These are phyloP conservation scores for Artemisia annua DNA, from an alignment of 129 eudicot species.

Conservation along the genomic window DNA sequence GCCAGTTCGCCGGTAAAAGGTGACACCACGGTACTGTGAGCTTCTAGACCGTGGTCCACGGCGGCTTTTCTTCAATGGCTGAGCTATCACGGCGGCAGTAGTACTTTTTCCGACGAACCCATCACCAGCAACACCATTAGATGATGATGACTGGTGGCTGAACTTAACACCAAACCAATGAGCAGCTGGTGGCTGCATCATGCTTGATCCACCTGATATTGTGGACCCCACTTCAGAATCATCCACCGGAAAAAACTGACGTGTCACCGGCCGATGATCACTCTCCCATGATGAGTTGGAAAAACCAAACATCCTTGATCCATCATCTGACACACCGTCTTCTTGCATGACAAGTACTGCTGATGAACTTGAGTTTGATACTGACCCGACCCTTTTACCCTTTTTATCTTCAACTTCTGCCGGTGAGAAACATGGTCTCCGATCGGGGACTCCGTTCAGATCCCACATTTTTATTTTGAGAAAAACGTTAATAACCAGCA, in stretches of 20 bases:
- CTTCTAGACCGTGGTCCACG: slow-evolving; percentile 97
- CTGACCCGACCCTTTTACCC: slow-evolving; percentile 69
- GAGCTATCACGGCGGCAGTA: slow-evolving; percentile 43
- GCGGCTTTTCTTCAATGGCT: slow-evolving; percentile 80
- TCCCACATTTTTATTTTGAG: slow-evolving; percentile 71
- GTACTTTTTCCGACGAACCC: slow-evolving; percentile 33
- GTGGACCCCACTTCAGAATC: slow-evolving; percentile 47
- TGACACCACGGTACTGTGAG: slow-evolving; percentile 95
- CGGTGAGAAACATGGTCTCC: slow-evolving; percentile 36
- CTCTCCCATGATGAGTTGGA: slow-evolving; percentile 25
- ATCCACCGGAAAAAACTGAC: slow-evolving; percentile 82
- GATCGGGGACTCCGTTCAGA: slow-evolving; percentile 77
- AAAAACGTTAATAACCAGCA: slow-evolving; percentile 8
- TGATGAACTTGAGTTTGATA: slow-evolving; percentile 66
- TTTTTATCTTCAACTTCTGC: slow-evolving; percentile 25
- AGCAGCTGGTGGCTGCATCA: slow-evolving; percentile 33
- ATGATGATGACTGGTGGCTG: slow-evolving; percentile 48
- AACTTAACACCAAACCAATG: slow-evolving; percentile 83
- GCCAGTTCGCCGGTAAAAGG: slow-evolving; percentile 97
- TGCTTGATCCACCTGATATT: slow-evolving; percentile 24
- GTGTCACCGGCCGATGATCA: slow-evolving; percentile 58
- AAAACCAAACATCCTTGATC: slow-evolving; percentile 52
- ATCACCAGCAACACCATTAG: slow-evolving; percentile 16
- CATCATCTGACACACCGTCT: slow-evolving; percentile 53
- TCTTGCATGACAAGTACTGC: slow-evolving; percentile 56